Base-by-base conservation (phyloP, 495 filamentous ascomycete genomes). In the Aspergillus bridgeri region DNA sequence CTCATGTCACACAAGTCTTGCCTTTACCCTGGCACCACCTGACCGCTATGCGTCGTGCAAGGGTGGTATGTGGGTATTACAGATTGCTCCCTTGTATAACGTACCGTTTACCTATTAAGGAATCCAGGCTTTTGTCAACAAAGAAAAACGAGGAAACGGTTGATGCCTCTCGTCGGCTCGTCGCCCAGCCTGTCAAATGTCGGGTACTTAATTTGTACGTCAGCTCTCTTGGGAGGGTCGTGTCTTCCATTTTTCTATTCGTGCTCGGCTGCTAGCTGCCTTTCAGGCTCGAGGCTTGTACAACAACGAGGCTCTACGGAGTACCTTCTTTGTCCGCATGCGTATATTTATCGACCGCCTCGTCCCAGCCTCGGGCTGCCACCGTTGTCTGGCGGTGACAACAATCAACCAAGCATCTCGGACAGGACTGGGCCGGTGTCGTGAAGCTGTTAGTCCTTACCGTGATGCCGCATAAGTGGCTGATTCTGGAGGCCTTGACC, bases 41-140 rank as follows among this genome's bases (percentile, higher is more conserved):
- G 19, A 38, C 33, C 33, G 11, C 9, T 38, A 38, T 38, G 33
- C 9, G 33, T 11, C 23, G 46, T 24, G 46, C 49, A 51, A 33
- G 24, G 49, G 19, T 13, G 20, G 4, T 13, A 7, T 3, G 17
- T 38, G 15, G 38, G 24, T 51, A 51, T 27, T 13, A 51, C n/a
- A 3, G 17, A 5, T 25, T 51, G 6, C 11, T 38, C 47, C 29
- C 15, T 24, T 29, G 19, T 21, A 27, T n/a, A 24, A 21, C 29
- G 9, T 42, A 43, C 33, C 50, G 23, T 42, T 43, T 52, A 23
- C 50, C 50, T 52, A 42, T 52, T 6, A 21, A 1, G 50, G 50
- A 42, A 42, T 47, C 46, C 24, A 44, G 57, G 24, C 9, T 46
- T 54, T 20, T 53, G 20, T 53, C 27, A 29, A 29, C 27, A 29